Conservation (phyloP, 2,329 filamentous ascomycete species). For the Nemania sp. region DNA sequence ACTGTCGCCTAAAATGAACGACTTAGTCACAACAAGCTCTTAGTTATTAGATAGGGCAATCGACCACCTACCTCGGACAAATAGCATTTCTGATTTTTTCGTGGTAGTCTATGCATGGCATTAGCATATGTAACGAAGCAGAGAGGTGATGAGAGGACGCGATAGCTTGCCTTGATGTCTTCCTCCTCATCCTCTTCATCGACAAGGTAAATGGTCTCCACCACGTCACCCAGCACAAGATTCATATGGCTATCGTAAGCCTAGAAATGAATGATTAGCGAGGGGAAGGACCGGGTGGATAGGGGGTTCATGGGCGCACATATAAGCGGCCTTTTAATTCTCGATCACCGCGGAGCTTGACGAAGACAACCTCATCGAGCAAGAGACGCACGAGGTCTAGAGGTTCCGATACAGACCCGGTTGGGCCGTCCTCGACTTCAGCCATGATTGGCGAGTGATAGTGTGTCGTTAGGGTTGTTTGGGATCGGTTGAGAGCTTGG, state of each 20-base stretch:
- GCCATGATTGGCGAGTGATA: too few relatives aligned
- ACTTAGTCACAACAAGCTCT: constrained; percentile 16
- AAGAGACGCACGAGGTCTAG: constrained; percentile 95
- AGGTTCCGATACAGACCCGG: constrained; percentile 86
- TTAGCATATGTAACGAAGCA: constrained; percentile 9
- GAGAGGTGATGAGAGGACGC: not conserved
- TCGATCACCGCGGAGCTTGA: constrained; percentile 94
- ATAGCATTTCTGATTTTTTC: constrained; percentile 98
- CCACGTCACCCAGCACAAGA: constrained; percentile 92
- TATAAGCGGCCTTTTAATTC: constrained; percentile 96
- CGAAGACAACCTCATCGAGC: constrained; percentile 95
- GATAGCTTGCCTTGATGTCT: constrained; percentile 72
- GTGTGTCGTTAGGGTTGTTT: constrained; percentile 5
- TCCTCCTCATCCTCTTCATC: constrained; percentile 89
- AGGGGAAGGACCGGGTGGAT: not conserved
- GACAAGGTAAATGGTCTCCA: constrained; percentile 95
- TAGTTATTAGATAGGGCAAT: not conserved
- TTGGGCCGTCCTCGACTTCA: constrained; percentile 79
- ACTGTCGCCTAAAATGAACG: constrained; percentile 33
- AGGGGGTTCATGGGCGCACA: constrained; percentile 64
- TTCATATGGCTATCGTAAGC: constrained; percentile 99
- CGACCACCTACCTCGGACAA: constrained; percentile 87
- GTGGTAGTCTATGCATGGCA: constrained; percentile 77
- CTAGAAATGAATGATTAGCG: constrained; percentile 60
- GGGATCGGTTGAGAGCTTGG: not conserved